Conservation (phyloP, 2,329 filamentous ascomycete species). For the Beauveria varroae region DNA sequence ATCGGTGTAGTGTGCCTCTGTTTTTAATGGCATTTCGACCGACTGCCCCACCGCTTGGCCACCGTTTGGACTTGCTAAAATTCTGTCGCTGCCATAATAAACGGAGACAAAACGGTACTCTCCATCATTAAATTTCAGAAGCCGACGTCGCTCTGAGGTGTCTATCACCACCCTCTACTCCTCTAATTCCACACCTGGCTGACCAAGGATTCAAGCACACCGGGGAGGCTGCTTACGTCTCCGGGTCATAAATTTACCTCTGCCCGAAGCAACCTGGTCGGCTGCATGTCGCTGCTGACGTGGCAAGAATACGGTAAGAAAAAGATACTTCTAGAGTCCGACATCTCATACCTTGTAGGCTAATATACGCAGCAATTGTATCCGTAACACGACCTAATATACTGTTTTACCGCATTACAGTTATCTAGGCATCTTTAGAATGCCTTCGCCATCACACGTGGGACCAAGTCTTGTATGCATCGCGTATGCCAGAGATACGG, state of each 20-base stretch:
- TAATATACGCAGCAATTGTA: too few species aligned
- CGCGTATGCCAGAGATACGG: too few species aligned
- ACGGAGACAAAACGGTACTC: background rate
- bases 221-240: background rate
- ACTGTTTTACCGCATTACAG: too few species aligned
- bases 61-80: background rate
- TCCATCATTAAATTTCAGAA: background rate
- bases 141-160: background rate
- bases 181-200: background rate
- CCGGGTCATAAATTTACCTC: background rate
- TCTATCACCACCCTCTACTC: background rate
- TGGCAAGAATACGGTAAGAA: too few species aligned
- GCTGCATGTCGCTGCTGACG: background rate
- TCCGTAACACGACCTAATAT: too few species aligned
- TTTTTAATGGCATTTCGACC: background rate
- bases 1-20: background rate
- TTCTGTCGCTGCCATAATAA: background rate
- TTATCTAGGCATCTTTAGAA: too few species aligned
- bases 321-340: too few species aligned
- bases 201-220: background rate
- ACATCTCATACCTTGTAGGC: too few species aligned
- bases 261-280: background rate
- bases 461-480: too few species aligned
- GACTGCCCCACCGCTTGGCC: background rate
- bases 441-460: too few species aligned